Percentiles rank a stretch among this genome's conserved stretches.
These are phyloP conservation scores for Phanerochaete carnosa DNA, from an alignment of 768 basidiomycete species.

Conservation along the genomic window DNA sequence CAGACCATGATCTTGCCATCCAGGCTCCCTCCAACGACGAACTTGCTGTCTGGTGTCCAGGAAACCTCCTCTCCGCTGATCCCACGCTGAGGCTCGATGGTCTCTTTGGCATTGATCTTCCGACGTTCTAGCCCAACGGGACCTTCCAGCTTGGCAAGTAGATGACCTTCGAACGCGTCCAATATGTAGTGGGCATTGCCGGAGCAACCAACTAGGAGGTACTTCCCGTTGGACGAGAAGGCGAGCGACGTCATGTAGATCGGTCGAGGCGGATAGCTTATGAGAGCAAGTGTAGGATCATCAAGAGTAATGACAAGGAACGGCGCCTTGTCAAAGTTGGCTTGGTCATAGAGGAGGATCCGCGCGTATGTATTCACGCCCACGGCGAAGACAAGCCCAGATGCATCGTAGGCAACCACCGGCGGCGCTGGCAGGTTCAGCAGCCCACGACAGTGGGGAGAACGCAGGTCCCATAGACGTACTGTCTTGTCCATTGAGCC, in stretches of 20 bases:
- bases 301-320: constrained; percentile 82
- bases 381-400: constrained; percentile 84
- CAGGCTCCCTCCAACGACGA: constrained; percentile 77
- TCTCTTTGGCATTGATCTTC: constrained; percentile 39
- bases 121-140: constrained; percentile 80
- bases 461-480: constrained; percentile 91
- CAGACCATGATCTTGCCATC: constrained; percentile 86
- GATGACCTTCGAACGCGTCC: constrained; percentile 83
- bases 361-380: constrained; percentile 79
- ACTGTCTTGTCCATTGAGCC: constrained; percentile 93
- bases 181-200: constrained; percentile 90
- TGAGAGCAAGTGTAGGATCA: constrained; percentile 70
- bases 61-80: constrained; percentile 90
- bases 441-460: constrained; percentile 72
- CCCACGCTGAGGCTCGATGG: constrained; percentile 70
- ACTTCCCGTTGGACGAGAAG: constrained; percentile 90
- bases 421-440: constrained; percentile 73
- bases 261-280: constrained; percentile 82
- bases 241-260: constrained; percentile 89
- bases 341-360: constrained; percentile 81
- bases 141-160: constrained; percentile 84
- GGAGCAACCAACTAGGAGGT: constrained; percentile 88
- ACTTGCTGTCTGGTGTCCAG: constrained; percentile 96
- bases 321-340: constrained; percentile 88
- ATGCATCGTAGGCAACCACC: constrained; percentile 79